Conservation (phyloP, 164 flowering plant genomes). For the Sedum album region DNA sequence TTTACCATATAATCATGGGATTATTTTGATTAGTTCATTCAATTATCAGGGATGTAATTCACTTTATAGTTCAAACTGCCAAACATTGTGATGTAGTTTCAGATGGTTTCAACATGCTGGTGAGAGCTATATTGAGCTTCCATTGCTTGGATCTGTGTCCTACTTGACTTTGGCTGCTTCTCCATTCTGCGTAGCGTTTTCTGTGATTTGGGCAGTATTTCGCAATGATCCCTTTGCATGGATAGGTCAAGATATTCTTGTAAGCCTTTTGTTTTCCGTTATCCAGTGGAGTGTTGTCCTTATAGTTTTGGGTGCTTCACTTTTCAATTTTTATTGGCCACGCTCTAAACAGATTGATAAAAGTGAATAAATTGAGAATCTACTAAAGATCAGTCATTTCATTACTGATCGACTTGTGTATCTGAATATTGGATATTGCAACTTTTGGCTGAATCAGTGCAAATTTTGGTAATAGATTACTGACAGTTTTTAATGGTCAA, state of each 20-base stretch:
- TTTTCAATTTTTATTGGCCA: not conserved
- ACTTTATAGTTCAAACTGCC: not conserved
- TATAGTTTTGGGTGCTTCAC: not conserved
- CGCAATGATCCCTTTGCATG: slow-evolving; percentile 79
- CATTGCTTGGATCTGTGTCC: slow-evolving; percentile 81
- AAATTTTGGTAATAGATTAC: not conserved
- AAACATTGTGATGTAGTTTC: slow-evolving; percentile 17
- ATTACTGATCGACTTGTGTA: not conserved
- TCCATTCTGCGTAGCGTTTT: slow-evolving; percentile 90
- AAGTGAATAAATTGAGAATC: not conserved
- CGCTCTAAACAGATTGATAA: not conserved
- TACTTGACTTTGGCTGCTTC: slow-evolving; percentile 75
- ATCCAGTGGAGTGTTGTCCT: not conserved
- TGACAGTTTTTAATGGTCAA: slow-evolving; percentile 1
- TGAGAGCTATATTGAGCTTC: slow-evolving; percentile 67
- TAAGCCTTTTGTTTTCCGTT: slow-evolving; percentile 29
- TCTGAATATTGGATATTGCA: not conserved
- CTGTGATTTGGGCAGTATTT: slow-evolving; percentile 81
- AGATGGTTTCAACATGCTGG: slow-evolving; percentile 77
- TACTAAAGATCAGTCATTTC: not conserved
- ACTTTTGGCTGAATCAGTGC: not conserved
- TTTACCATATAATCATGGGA: not conserved
- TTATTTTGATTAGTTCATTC: no score
- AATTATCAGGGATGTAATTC: no score
- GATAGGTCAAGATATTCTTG: slow-evolving; percentile 99